Base-by-base conservation (phyloP, 2,329 filamentous ascomycete genomes). In the Raffaelea ambrosiae region DNA sequence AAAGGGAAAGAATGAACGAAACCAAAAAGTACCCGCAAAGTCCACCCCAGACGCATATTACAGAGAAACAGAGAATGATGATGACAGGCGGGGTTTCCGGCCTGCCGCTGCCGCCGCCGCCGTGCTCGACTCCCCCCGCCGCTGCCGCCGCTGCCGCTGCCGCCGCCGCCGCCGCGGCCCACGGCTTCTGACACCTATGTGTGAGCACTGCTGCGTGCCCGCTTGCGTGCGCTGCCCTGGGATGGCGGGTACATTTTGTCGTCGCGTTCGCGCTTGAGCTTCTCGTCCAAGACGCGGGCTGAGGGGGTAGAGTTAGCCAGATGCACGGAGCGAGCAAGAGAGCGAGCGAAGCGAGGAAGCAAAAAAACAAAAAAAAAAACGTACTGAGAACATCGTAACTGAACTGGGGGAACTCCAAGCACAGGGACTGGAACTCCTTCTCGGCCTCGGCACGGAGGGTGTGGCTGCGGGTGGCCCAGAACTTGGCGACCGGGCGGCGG, bases 371-470 rank as follows among this genome's bases (percentile, higher is more conserved):
- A 23, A 44, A 22, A 4, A 13, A 8, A 21, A 47, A 70, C 75
- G 56, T 72, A 88, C 81, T 89, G 51, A 96, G 78, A 48, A 97
- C 86, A 65, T 96, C 90, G 70, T 90, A 96, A 60, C 86, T 86
- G 62, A 96, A 96, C 62, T 94, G 85, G 18, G 90, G 90, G 62
- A 83, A 89, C 67, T 95, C 86, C 63, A 95, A 69, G 68, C 90
- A 95, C 66, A 95, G 79, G 41, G 76, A 66, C 63, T 83, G 81
- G 77, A 95, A 95, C 67, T 94, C 87, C 7, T 79, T 76, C 66
- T 94, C 88, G 35, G 89, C 88, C 66, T 95, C 88, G 65, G 90
- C 77, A 18, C 90, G 84, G 54, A 95, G 71, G 13, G 87, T 83
- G 68, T 93, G 88, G 50, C 79, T 83, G 52, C 86, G 76, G 42